Percentiles rank a stretch among this genome's conserved stretches.
phyloP scores from a whole-genome alignment of 2,329 filamentous ascomycete species.

The Zymoseptoria pseudotritici region DNA sequence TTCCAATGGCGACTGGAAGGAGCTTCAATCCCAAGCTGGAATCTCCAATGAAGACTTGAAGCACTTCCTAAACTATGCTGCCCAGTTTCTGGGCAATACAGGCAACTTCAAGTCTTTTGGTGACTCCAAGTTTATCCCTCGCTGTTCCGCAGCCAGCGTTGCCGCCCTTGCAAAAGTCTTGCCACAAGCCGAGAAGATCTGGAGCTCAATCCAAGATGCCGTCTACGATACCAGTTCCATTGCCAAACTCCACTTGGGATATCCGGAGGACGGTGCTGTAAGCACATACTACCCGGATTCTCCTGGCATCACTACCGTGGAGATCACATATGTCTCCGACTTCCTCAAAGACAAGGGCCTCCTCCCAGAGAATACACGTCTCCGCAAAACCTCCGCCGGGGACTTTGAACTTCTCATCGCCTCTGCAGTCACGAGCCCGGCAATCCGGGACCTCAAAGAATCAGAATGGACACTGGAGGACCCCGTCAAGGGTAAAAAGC shows the following conservation, averaged over 20 bases:
- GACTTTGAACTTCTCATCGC: slow-evolving; percentile 44
- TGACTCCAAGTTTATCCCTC: slow-evolving; percentile 46
- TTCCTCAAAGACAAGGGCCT: slow-evolving; percentile 42
- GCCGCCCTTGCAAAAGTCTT: slow-evolving; percentile 39
- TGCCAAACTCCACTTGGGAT: slow-evolving; percentile 42
- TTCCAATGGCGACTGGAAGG: slow-evolving; percentile 41
- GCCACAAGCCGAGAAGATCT: slow-evolving; percentile 33
- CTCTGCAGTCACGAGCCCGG: slow-evolving; percentile 36
- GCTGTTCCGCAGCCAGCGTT: slow-evolving; percentile 36
- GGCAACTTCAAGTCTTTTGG: slow-evolving; percentile 13
- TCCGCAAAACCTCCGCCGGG: slow-evolving; percentile 38
- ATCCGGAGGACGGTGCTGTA: slow-evolving; percentile 42
- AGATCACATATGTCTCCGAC: slow-evolving; percentile 40
- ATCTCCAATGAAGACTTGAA: slow-evolving; percentile 35
- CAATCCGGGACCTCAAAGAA: slow-evolving; percentile 36
- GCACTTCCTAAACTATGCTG: slow-evolving; percentile 37
- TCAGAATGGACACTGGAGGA: slow-evolving; percentile 40
- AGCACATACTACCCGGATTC: slow-evolving; percentile 46
- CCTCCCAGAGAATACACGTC: slow-evolving; percentile 44
- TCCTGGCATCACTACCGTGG: slow-evolving; percentile 40
- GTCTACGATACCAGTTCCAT: slow-evolving; percentile 39
- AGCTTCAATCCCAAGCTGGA: slow-evolving; percentile 36
- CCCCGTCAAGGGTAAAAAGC: slow-evolving; percentile 38
- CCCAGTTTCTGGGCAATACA: slow-evolving; percentile 45
- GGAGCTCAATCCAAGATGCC: slow-evolving; percentile 37